These are phyloP conservation scores for Arctium lappa DNA, from an alignment of 129 eudicot species.

Conservation along the genomic window DNA sequence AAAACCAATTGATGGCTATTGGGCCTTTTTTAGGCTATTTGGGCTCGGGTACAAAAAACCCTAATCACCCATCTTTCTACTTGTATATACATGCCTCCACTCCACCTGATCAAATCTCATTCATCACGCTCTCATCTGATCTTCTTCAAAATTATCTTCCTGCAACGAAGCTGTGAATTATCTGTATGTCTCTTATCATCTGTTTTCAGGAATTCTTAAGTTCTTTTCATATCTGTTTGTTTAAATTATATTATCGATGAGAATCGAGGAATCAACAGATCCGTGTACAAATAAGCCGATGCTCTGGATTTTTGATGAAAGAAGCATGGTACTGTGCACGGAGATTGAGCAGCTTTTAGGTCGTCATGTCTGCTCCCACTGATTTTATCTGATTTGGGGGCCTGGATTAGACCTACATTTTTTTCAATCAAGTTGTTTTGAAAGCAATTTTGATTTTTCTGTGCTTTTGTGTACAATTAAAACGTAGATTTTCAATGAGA, in stretches of 20 bases:
- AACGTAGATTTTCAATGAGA: too few species aligned
- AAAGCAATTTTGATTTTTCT: too few species aligned
- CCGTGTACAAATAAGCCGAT: conserved; percentile 93
- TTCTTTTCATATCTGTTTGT: background rate
- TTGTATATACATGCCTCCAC: too few species aligned
- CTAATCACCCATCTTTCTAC: background rate
- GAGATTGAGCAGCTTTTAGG: conserved; percentile 47
- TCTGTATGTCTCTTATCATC: background rate
- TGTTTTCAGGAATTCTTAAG: background rate
- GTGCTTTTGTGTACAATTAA: too few species aligned
- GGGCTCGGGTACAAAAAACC: background rate
- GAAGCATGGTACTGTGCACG: conserved; percentile 94
- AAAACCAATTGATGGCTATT: background rate
- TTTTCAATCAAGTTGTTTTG: background rate
- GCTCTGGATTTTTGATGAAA: conserved; percentile 70
- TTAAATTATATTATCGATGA: too few species aligned
- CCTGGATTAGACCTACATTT: conserved; percentile 82
- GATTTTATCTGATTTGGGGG: conserved; percentile 71
- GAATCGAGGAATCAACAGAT: background rate
- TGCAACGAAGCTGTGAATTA: background rate
- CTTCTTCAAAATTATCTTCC: background rate
- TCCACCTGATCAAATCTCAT: background rate
- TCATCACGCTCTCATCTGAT: background rate
- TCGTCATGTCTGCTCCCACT: conserved; percentile 92
- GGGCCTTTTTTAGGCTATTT: background rate